These are phyloP conservation scores for Phytophthora chlamydospora DNA, from an alignment of 352 stramenopile species.

Conservation along the genomic window DNA sequence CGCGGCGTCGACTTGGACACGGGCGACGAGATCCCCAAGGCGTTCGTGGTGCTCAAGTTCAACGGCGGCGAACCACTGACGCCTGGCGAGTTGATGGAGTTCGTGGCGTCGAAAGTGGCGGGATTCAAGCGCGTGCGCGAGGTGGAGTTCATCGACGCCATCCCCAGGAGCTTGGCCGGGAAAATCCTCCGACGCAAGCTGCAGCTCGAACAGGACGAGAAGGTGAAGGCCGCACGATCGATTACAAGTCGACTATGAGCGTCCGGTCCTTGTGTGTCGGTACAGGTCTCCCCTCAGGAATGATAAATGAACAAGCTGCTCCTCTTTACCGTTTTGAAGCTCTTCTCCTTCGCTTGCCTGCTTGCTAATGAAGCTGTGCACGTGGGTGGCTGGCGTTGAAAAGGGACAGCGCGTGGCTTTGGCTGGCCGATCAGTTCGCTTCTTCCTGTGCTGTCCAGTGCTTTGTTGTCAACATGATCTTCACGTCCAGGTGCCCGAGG, in stretches of 20 bases:
- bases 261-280: neutral
- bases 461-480: conserved; percentile 38
- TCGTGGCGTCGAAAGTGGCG: conserved; percentile 82
- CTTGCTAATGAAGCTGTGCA: neutral
- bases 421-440: conserved; percentile 3
- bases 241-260: conserved; percentile 17
- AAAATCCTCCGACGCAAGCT: conserved; percentile 91
- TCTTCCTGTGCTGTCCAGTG: neutral
- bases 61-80: conserved; percentile 19
- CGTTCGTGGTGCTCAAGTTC: conserved; percentile 87
- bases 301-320: conserved; percentile 1
- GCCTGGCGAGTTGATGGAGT: conserved; percentile 47
- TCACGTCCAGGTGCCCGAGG: conserved; percentile 38
- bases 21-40: conserved; percentile 89
- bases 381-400: conserved; percentile 20
- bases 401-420: conserved; percentile 18
- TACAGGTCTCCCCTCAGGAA: too few relatives aligned
- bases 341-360: too few relatives aligned
- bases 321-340: neutral
- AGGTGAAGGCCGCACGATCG: conserved; percentile 30
- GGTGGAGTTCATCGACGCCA: conserved; percentile 85
- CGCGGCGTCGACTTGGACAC: conserved; percentile 59
- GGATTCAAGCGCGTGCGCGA: conserved; percentile 87
- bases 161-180: conserved; percentile 88
- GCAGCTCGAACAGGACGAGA: conserved; percentile 48